phyloP scores from a whole-genome alignment of 2,329 filamentous ascomycete species.

The Cladosporium halotolerans region DNA sequence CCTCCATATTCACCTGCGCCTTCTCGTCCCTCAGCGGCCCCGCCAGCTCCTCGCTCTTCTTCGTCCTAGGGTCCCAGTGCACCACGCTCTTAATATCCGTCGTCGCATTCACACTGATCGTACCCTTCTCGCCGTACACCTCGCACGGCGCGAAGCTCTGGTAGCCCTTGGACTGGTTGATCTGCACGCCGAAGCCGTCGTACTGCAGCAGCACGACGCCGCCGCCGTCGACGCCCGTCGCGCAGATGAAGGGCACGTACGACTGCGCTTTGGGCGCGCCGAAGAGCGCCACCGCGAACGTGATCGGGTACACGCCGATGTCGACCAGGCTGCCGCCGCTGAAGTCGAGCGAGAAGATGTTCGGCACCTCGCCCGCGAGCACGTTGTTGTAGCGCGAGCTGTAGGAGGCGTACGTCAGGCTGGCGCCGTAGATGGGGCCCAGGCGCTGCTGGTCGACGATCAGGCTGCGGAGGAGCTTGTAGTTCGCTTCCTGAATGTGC shows the following conservation, averaged over 20 bases:
- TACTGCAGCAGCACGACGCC: conserved; percentile 41
- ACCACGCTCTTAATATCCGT: conserved; percentile 38
- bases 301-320: conserved; percentile 44
- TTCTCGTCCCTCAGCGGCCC: conserved; percentile 28
- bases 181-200: conserved; percentile 38
- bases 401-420: conserved; percentile 40
- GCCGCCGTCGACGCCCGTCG: conserved; percentile 42
- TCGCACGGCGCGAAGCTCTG: conserved; percentile 40
- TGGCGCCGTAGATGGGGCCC: conserved; percentile 40
- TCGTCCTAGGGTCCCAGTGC: conserved; percentile 39
- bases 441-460: conserved; percentile 33
- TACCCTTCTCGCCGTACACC: conserved; percentile 44
- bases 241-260: conserved; percentile 39
- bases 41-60: conserved; percentile 36
- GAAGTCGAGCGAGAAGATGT: conserved; percentile 45
- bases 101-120: conserved; percentile 38
- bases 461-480: conserved; percentile 36
- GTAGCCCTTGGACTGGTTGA: conserved; percentile 41
- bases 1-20: conserved; percentile 41
- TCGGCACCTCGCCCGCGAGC: conserved; percentile 40
- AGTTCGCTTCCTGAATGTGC: conserved; percentile 46
- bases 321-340: conserved; percentile 44
- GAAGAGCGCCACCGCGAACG: conserved; percentile 44
- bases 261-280: conserved; percentile 35
- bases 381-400: conserved; percentile 43